Evolutionary conservation across 202 grass and related monocot species (phyloP).

Genomic region (Panicum hallii): DNA sequence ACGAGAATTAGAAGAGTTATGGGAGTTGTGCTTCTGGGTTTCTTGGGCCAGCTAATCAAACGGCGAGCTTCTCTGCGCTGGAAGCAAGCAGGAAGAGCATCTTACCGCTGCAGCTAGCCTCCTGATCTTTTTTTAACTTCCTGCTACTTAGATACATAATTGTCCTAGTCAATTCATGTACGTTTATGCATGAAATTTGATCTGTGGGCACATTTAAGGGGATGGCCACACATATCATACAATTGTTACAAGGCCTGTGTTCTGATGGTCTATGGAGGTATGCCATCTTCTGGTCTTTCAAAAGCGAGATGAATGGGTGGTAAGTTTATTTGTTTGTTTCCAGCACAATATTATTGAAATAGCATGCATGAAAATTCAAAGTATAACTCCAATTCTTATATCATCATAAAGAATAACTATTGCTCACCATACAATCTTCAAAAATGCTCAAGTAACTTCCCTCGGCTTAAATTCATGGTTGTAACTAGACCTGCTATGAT

Average conservation of each 20-base stretch:
- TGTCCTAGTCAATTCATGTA: constrained; percentile 1
- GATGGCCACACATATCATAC: constrained; percentile 31
- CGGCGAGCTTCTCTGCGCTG: constrained; percentile 66
- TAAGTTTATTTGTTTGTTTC: constrained; percentile 54
- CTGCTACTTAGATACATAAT: neutral
- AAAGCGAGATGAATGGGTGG: constrained; percentile 41
- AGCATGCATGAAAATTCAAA: constrained; percentile 2
- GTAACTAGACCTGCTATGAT: neutral
- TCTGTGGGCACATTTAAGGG: constrained; percentile 10
- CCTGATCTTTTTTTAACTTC: constrained; percentile 20
- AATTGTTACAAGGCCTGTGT: constrained; percentile 63
- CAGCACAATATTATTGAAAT: neutral
- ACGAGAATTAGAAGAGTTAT: constrained; percentile 40
- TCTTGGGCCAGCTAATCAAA: constrained; percentile 63
- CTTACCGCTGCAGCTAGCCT: constrained; percentile 60
- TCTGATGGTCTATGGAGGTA: constrained; percentile 66
- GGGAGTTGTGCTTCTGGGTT: constrained; percentile 59
- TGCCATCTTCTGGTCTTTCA: constrained; percentile 70
- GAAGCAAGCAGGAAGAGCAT: constrained; percentile 73
- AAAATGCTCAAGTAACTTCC: neutral
- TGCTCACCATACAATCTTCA: neutral
- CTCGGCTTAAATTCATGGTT: constrained; percentile 21
- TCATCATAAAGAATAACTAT: neutral
- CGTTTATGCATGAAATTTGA: constrained; percentile 35
- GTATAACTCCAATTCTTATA: constrained; percentile 20